These are phyloP conservation scores for Nicotiana noctiflora DNA, from an alignment of 257 asterid species.

Conservation along the genomic window DNA sequence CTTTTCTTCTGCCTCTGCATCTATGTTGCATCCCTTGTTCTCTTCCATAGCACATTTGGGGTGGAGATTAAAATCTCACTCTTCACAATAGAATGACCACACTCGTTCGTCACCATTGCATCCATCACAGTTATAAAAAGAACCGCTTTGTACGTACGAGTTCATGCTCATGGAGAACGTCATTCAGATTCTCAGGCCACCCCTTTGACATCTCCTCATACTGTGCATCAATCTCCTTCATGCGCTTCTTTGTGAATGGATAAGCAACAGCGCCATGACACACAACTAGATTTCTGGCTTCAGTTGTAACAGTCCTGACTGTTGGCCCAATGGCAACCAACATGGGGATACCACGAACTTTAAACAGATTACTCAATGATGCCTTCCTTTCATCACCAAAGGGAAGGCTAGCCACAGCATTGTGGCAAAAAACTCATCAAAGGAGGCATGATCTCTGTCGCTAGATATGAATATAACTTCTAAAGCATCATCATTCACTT, in stretches of 20 bases:
- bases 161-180: constrained; percentile 49
- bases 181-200: constrained; percentile 57
- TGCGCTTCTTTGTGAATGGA: constrained; percentile 59
- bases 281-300: constrained; percentile 43
- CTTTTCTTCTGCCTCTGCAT: no score
- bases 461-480: constrained; percentile 78
- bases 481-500: constrained; percentile 26
- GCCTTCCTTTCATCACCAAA: constrained; percentile 59
- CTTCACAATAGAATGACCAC: constrained; percentile 66
- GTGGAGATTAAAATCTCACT: constrained; percentile 78
- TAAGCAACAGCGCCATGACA: constrained; percentile 51
- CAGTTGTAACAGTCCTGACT: constrained; percentile 58
- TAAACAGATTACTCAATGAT: constrained; percentile 40
- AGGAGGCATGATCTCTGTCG: constrained; percentile 58
- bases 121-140: constrained; percentile 45
- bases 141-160: constrained; percentile 45
- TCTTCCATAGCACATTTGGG: constrained; percentile 67
- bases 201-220: constrained; percentile 57
- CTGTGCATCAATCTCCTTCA: constrained; percentile 52
- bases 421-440: constrained; percentile 53
- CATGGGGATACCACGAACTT: constrained; percentile 69
- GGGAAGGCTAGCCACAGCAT: constrained; percentile 96
- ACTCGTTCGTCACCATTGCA: constrained; percentile 44
- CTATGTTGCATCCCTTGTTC: background rate
- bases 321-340: constrained; percentile 57